These are phyloP conservation scores for Nakazawaea sp. DNA, from an alignment of 805 yeast genomes.

Conservation along the genomic window DNA sequence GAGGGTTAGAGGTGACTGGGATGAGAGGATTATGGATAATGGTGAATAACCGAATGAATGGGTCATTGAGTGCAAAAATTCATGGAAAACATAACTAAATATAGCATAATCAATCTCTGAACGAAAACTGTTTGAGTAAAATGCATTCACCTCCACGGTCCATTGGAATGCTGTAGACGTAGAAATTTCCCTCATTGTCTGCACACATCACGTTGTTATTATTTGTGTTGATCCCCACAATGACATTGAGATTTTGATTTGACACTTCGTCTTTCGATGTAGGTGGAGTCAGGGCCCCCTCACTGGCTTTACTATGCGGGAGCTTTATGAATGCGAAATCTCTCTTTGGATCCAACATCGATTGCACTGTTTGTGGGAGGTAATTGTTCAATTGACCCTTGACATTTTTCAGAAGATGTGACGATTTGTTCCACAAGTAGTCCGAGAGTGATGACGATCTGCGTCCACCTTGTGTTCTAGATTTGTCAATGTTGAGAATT, in stretches of 20 bases:
- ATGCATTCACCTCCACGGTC: constrained; percentile 87
- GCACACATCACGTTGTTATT: constrained; percentile 55
- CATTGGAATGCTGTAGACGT: constrained; percentile 66
- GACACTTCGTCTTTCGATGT: constrained; percentile 8
- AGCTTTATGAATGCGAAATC: constrained; percentile 88
- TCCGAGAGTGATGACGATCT: constrained; percentile 13
- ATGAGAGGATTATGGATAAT: no score
- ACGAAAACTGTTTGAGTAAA: constrained; percentile 60
- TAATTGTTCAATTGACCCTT: constrained; percentile 25
- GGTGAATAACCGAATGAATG: no score
- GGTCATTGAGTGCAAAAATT: no score
- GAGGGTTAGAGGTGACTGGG: no score
- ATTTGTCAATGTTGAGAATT: constrained; percentile 6
- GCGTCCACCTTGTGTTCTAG: background rate
- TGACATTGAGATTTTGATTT: constrained; percentile 17
- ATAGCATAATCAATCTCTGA: constrained; percentile 20
- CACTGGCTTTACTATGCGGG: constrained; percentile 29
- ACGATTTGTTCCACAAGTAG: constrained; percentile 17
- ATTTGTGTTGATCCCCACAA: constrained; percentile 22
- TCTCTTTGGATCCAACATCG: constrained; percentile 82
- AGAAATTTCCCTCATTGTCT: constrained; percentile 74
- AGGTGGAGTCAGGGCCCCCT: background rate
- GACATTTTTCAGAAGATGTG: constrained; percentile 10
- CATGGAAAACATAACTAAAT: no score
- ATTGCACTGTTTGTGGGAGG: constrained; percentile 71